Evolutionary conservation across 2,329 filamentous ascomycete species (phyloP).

Genomic region (Penicillium sclerotigenum): DNA sequence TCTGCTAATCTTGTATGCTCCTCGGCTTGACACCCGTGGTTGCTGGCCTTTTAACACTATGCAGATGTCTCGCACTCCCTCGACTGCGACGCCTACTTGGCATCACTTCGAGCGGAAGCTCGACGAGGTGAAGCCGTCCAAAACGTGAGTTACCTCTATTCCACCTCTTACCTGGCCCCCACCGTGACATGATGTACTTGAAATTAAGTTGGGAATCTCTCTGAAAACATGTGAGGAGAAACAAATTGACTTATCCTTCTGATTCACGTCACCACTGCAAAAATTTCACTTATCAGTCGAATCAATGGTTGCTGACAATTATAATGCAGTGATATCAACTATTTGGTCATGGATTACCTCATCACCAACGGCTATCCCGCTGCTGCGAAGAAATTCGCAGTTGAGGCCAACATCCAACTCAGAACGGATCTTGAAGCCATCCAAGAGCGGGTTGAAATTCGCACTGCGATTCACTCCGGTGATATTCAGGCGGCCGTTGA

Average conservation of each 20-base stretch:
- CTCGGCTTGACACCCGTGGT: constrained; percentile 34
- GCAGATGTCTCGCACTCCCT: constrained; percentile 67
- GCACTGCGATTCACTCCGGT: constrained; percentile 78
- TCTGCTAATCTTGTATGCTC: constrained; percentile 43
- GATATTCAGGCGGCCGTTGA: constrained; percentile 83
- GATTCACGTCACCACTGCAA: constrained; percentile 41
- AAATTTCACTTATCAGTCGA: neutral
- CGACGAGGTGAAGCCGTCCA: constrained; percentile 79
- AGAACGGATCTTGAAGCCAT: constrained; percentile 72
- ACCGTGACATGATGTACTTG: constrained; percentile 68
- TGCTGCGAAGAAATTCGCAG: constrained; percentile 88
- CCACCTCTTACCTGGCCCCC: constrained; percentile 3
- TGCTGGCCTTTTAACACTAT: constrained; percentile 35
- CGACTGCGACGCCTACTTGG: constrained; percentile 67
- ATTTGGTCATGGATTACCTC: constrained; percentile 92
- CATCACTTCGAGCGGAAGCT: constrained; percentile 77
- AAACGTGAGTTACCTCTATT: constrained; percentile 66
- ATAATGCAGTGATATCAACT: constrained; percentile 78
- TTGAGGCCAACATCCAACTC: constrained; percentile 81
- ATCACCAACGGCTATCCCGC: constrained; percentile 93
- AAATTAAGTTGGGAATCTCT: constrained; percentile 99
- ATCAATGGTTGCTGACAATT: constrained; percentile 29
- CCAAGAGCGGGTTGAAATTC: constrained; percentile 74
- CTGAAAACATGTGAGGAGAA: constrained; percentile 94
- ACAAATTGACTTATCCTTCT: constrained; percentile 71